These are phyloP conservation scores for Penicillium turbatum DNA, from an alignment of 495 filamentous ascomycete genomes.

Conservation along the genomic window DNA sequence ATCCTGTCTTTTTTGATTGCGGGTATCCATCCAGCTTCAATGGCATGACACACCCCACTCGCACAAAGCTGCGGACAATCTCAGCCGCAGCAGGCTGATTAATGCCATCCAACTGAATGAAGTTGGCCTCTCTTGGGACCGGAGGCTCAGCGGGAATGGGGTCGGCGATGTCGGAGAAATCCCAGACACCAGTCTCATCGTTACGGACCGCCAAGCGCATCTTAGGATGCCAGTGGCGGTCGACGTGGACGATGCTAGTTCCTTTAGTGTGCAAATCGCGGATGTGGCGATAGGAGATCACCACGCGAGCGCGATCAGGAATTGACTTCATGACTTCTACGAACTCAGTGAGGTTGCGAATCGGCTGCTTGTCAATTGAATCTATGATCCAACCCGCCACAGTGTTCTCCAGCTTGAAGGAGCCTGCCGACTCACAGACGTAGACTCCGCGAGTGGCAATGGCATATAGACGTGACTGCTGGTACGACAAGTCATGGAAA, in stretches of 20 bases:
- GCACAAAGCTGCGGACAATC: slow-evolving; percentile 90
- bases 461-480: slow-evolving; percentile 89
- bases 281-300: slow-evolving; percentile 92
- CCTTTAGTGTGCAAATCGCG: slow-evolving; percentile 91
- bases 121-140: slow-evolving; percentile 72
- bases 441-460: slow-evolving; percentile 89
- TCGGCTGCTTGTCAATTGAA: slow-evolving; percentile 83
- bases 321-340: slow-evolving; percentile 87
- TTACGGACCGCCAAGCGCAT: slow-evolving; percentile 94
- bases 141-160: slow-evolving; percentile 69
- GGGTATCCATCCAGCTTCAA: slow-evolving; percentile 96
- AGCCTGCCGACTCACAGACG: slow-evolving; percentile 90
- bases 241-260: slow-evolving; percentile 86
- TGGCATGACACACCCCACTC: slow-evolving; percentile 86
- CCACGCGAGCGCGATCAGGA: slow-evolving; percentile 82
- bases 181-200: slow-evolving; percentile 87
- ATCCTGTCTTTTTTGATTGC: slow-evolving; percentile 84
- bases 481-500: slow-evolving; percentile 95
- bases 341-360: slow-evolving; percentile 81
- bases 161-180: slow-evolving; percentile 81
- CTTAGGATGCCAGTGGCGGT: slow-evolving; percentile 90
- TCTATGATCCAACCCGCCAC: slow-evolving; percentile 93
- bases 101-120: slow-evolving; percentile 86
- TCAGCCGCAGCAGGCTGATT: slow-evolving; percentile 85
- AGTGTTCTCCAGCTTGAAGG: slow-evolving; percentile 87